A percentile compares a stretch with the other conserved stretches of the same genome.
Conservation (phyloP, 1,139 yeast species). For the Pichia sp. region DNA sequence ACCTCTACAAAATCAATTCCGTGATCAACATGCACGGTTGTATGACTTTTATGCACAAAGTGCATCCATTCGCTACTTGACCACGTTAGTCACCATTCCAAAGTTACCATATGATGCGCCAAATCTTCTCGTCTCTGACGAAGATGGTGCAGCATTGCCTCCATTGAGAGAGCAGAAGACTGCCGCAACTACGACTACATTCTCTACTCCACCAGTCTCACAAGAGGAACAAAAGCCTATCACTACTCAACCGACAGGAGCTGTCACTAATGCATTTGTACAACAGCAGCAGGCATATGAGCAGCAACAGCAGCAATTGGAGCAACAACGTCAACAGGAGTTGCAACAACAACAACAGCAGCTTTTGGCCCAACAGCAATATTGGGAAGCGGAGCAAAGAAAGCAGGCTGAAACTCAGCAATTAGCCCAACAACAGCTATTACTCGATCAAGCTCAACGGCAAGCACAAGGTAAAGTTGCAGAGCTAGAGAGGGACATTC, state of each 20-base stretch:
- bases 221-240: constrained; percentile 29
- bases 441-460: constrained; percentile 63
- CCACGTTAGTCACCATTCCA: constrained; percentile 82
- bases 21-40: constrained; percentile 72
- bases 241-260: constrained; percentile 32
- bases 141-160: constrained; percentile 21
- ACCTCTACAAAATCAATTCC: constrained; percentile 66
- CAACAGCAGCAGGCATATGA: constrained; percentile 36
- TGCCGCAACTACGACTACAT: constrained; percentile 18
- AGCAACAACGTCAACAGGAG: constrained; percentile 43
- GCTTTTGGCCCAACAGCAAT: constrained; percentile 61
- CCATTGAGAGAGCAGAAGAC: constrained; percentile 15
- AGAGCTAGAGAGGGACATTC: constrained; percentile 74
- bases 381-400: constrained; percentile 62
- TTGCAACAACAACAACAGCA: constrained; percentile 33
- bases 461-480: constrained; percentile 77
- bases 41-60: constrained; percentile 89
- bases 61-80: constrained; percentile 73
- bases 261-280: constrained; percentile 15
- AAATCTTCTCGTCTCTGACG: constrained; percentile 52
- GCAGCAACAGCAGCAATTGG: constrained; percentile 44
- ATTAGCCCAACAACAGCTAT: constrained; percentile 65
- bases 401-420: constrained; percentile 72
- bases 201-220: constrained; percentile 17
- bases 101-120: constrained; percentile 64